A percentile compares a stretch with the other conserved stretches of the same genome.
Evolutionary conservation across 768 basidiomycete species (phyloP).

Genomic region (Chalciporus sphaerocephalus): DNA sequence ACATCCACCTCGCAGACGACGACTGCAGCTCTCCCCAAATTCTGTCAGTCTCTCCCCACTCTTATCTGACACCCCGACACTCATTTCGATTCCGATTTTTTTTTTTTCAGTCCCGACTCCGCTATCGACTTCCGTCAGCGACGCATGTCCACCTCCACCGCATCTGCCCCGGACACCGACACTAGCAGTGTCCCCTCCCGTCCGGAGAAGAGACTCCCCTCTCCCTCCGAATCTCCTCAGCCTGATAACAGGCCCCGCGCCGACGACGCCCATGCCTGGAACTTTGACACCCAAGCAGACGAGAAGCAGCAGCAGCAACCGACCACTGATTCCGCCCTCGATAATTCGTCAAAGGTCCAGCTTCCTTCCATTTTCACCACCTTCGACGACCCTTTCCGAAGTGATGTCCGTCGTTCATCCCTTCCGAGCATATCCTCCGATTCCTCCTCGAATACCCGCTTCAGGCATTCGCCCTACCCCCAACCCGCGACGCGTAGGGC

Average conservation of each 20-base stretch:
- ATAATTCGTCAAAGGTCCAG: conserved; percentile 52
- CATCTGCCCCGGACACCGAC: conserved; percentile 64
- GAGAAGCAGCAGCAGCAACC: conserved; percentile 32
- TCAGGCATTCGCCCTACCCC: conserved; percentile 56
- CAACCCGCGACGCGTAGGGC: conserved; percentile 44
- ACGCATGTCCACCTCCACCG: conserved; percentile 76
- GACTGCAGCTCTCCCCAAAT: conserved; percentile 42
- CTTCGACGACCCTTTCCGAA: conserved; percentile 56
- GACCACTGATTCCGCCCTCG: conserved; percentile 37
- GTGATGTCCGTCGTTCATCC: conserved; percentile 58
- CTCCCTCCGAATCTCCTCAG: conserved; percentile 48
- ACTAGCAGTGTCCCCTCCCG: conserved; percentile 50
- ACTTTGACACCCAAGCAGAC: conserved; percentile 16
- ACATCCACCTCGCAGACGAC: conserved; percentile 42
- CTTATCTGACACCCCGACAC: conserved; percentile 13
- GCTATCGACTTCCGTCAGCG: conserved; percentile 53
- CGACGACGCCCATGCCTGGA: conserved; percentile 24
- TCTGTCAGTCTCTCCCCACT: conserved; percentile 36
- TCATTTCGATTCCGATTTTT: conserved; percentile 16
- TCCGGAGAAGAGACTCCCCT: conserved; percentile 55
- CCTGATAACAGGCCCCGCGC: conserved; percentile 45
- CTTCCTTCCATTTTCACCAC: conserved; percentile 71
- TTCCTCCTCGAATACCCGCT: conserved; percentile 35
- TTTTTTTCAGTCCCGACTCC: conserved; percentile 35
- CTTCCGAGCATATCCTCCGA: conserved; percentile 59